Evolutionary conservation across 2,329 filamentous ascomycete genomes (phyloP).

Genomic region (Aspergillus nomiae): DNA sequence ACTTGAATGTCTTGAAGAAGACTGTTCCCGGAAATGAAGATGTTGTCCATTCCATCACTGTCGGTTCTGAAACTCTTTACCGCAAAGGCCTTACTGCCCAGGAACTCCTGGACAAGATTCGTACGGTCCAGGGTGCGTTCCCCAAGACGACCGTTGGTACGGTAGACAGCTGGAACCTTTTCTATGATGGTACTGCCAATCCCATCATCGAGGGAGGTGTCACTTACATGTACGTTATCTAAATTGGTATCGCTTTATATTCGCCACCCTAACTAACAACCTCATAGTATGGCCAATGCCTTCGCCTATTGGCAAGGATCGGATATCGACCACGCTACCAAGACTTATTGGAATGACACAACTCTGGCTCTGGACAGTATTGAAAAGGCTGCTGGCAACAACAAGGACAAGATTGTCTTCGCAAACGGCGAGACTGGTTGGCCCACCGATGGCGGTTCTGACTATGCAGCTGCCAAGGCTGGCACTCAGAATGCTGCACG

Average conservation of each 20-base stretch:
- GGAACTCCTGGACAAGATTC: slow-evolving; percentile 63
- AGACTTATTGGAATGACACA: slow-evolving; percentile 69
- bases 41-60: slow-evolving; percentile 68
- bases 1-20: slow-evolving; percentile 60
- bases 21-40: slow-evolving; percentile 51
- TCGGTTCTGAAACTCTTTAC: slow-evolving; percentile 72
- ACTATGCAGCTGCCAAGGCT: slow-evolving; percentile 64
- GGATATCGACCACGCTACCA: slow-evolving; percentile 58
- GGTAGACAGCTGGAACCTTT: slow-evolving; percentile 75
- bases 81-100: slow-evolving; percentile 66
- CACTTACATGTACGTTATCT: slow-evolving; percentile 54
- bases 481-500: slow-evolving; percentile 59
- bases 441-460: slow-evolving; percentile 62
- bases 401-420: slow-evolving; percentile 59
- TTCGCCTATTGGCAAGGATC: slow-evolving; percentile 74
- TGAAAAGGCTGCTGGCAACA: slow-evolving; percentile 58
- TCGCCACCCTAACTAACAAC: neutral
- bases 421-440: slow-evolving; percentile 71
- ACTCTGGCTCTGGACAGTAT: slow-evolving; percentile 65
- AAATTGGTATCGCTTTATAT: neutral
- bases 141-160: slow-evolving; percentile 63
- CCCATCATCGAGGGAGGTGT: slow-evolving; percentile 62
- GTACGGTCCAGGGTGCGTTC: slow-evolving; percentile 60
- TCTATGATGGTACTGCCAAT: slow-evolving; percentile 67
- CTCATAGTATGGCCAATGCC: slow-evolving; percentile 61